phyloP scores from a whole-genome alignment of 768 basidiomycete species.

The Agaricus blazei region DNA sequence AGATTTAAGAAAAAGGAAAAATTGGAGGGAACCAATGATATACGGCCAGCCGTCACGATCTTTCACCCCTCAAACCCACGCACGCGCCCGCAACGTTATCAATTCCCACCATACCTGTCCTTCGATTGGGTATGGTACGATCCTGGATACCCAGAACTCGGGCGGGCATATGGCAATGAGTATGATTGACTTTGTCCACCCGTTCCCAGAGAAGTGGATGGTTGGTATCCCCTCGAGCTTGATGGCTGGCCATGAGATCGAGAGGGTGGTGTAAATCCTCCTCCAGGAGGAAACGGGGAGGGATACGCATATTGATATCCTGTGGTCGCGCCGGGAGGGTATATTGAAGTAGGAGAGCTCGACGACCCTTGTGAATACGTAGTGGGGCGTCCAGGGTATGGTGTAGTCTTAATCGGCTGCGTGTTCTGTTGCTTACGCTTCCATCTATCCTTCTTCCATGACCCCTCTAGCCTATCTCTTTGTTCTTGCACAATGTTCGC shows the following conservation, averaged over 20 bases:
- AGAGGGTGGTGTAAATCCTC: background rate
- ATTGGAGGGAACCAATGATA: too few species aligned
- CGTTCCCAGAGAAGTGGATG: constrained; percentile 2
- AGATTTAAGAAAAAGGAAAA: background rate
- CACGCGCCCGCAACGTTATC: background rate
- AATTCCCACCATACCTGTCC: constrained; percentile 2
- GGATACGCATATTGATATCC: background rate
- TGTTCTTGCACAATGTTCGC: background rate
- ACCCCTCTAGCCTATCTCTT: background rate
- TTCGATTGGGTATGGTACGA: background rate
- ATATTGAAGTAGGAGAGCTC: background rate
- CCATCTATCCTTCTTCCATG: constrained; percentile 5
- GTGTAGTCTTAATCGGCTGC: background rate
- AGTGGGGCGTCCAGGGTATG: background rate
- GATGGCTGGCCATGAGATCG: background rate
- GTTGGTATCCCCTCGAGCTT: background rate
- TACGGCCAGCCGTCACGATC: background rate
- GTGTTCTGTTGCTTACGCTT: background rate
- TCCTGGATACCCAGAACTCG: background rate
- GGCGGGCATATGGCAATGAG: background rate
- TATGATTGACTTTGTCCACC: background rate
- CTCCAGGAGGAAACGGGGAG: background rate
- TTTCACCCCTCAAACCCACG: too few species aligned
- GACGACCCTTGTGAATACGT: background rate
- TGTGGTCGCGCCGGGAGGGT: too few species aligned